Percentiles rank a stretch among this genome's conserved stretches.
Conservation (phyloP, 306 rosid genomes). For the Fragaria vesca region DNA sequence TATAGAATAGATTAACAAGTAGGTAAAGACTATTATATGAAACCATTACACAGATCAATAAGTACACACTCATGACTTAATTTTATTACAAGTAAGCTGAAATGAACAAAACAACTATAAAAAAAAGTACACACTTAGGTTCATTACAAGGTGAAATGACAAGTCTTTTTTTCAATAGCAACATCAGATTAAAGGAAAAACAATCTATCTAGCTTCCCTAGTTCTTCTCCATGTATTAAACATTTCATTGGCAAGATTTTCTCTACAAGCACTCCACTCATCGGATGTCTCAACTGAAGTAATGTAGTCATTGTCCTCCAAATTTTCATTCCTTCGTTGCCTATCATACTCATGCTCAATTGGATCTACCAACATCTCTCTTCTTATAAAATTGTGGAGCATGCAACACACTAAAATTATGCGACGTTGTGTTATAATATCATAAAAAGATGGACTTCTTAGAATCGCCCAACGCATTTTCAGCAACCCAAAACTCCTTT, state of each 20-base stretch:
- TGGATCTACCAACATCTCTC: not conserved
- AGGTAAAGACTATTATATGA: too few species aligned
- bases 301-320: not conserved
- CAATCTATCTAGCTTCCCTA: not conserved
- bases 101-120: too few species aligned
- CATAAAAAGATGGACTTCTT: not conserved
- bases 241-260: not conserved
- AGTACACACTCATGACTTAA: too few species aligned
- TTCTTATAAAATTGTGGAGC: not conserved
- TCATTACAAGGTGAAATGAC: too few species aligned
- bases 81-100: too few species aligned
- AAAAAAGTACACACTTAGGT: too few species aligned
- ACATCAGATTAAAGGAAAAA: not conserved
- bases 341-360: not conserved
- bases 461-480: slow-evolving; percentile 1
- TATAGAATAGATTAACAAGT: too few species aligned
- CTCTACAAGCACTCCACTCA: not conserved
- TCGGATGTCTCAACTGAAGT: not conserved
- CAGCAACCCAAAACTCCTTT: slow-evolving; percentile 1
- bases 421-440: not conserved
- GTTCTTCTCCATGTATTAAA: not conserved
- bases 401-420: not conserved
- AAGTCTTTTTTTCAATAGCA: not conserved
- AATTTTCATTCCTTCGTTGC: not conserved
- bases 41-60: too few species aligned